Conservation (phyloP, 257 asterid genomes). For the Coffea canephora region DNA sequence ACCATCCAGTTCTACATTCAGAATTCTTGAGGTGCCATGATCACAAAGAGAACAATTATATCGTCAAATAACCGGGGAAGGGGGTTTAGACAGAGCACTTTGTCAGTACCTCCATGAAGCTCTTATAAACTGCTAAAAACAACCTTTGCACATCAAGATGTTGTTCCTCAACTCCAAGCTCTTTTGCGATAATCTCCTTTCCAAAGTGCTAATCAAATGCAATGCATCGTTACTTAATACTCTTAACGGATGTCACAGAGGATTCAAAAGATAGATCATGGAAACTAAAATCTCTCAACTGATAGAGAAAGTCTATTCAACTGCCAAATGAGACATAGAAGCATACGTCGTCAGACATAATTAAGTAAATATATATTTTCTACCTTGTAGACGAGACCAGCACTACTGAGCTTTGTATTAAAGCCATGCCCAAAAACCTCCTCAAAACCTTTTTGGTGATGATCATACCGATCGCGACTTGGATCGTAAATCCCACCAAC, state of each 20-base stretch:
- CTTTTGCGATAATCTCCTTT: constrained; percentile 83
- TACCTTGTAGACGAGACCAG: constrained; percentile 95
- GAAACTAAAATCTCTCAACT: not conserved
- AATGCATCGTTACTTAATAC: not conserved
- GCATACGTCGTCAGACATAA: not conserved
- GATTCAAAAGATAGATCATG: not conserved
- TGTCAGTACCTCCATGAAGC: constrained; percentile 81
- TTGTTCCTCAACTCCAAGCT: constrained; percentile 69
- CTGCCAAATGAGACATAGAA: not conserved
- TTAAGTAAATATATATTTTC: not conserved
- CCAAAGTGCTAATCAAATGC: constrained; percentile 70
- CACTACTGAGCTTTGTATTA: constrained; percentile 85
- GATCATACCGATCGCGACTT: constrained; percentile 64
- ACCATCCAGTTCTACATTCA: not conserved
- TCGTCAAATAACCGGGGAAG: not conserved
- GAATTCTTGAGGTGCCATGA: not conserved
- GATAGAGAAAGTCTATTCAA: not conserved
- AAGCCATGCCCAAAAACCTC: constrained; percentile 89
- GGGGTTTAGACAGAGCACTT: not conserved
- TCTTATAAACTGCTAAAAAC: constrained; percentile 74
- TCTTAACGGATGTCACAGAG: not conserved
- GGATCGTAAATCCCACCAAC: constrained; percentile 91
- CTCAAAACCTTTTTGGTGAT: constrained; percentile 84
- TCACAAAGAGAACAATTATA: not conserved
- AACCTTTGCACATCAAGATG: constrained; percentile 77